These are phyloP conservation scores for Miscanthus lutarioriparius DNA, from an alignment of 176 grass and related monocot species.

Conservation along the genomic window DNA sequence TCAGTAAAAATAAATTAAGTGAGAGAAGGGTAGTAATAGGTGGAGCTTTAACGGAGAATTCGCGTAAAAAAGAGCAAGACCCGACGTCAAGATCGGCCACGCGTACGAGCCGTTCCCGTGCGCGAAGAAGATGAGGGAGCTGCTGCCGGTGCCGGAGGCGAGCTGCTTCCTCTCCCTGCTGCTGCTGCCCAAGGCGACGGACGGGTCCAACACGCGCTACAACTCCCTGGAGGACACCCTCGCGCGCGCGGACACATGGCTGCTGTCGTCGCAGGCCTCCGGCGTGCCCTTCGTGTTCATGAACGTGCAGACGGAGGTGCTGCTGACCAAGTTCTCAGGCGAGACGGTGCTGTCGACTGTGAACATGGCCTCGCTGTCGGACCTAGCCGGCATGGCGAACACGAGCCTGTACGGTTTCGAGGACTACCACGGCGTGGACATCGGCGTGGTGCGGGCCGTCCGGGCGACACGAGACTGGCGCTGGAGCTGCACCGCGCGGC, in stretches of 20 bases:
- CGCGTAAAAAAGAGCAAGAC: too few species aligned
- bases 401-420: slow-evolving; percentile 89
- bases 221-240: slow-evolving; percentile 85
- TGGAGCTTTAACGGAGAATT: too few species aligned
- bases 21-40: too few species aligned
- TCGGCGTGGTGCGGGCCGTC: slow-evolving; percentile 70
- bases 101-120: slow-evolving; percentile 74
- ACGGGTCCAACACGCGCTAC: slow-evolving; percentile 58
- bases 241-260: slow-evolving; percentile 75
- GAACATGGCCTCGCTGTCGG: slow-evolving; percentile 71
- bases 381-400: slow-evolving; percentile 77
- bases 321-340: slow-evolving; percentile 97
- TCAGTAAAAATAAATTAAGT: too few species aligned
- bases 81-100: slow-evolving; percentile 51
- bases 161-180: slow-evolving; percentile 78
- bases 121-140: slow-evolving; percentile 88
- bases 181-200: slow-evolving; percentile 64
- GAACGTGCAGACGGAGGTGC: slow-evolving; percentile 79
- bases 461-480: slow-evolving; percentile 73
- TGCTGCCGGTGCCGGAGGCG: slow-evolving; percentile 47
- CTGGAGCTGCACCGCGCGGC: slow-evolving; percentile 64
- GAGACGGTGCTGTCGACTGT: slow-evolving; percentile 74
- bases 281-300: slow-evolving; percentile 66
- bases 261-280: slow-evolving; percentile 57
- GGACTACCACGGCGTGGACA: slow-evolving; percentile 98